phyloP scores from a whole-genome alignment of 345 rosid genomes.

The Pugionium cornutum region DNA sequence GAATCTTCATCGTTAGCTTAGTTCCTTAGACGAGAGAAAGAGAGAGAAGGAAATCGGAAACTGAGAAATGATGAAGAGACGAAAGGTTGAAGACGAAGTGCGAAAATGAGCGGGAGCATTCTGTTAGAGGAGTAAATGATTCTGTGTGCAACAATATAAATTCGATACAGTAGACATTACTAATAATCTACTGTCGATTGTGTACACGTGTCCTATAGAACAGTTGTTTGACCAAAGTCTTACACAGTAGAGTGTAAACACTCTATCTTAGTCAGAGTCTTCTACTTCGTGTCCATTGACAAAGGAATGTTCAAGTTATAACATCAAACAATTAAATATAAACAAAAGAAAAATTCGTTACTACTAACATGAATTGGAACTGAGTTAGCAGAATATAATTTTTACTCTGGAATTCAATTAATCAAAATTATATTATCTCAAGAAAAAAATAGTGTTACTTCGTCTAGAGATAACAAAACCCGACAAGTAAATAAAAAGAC shows the following conservation, averaged over 20 bases:
- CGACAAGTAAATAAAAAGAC: slow-evolving; percentile 17
- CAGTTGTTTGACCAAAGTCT: slow-evolving; percentile 24
- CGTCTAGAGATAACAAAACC: slow-evolving; percentile 22
- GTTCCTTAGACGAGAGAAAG: slow-evolving; percentile 22
- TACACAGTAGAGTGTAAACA: background rate
- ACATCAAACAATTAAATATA: too few relatives aligned
- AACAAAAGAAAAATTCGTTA: too few relatives aligned
- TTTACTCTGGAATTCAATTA: background rate
- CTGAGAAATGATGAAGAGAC: slow-evolving; percentile 17
- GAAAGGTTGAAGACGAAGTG: slow-evolving; percentile 40
- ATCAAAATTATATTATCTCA: slow-evolving; percentile 16
- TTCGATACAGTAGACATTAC: slow-evolving; percentile 4
- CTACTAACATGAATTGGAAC: too few relatives aligned
- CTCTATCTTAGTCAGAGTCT: too few relatives aligned
- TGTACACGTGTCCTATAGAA: slow-evolving; percentile 4
- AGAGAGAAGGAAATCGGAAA: slow-evolving; percentile 15
- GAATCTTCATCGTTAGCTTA: slow-evolving; percentile 21
- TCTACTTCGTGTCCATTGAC: too few relatives aligned
- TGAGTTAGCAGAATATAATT: background rate
- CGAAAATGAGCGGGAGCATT: slow-evolving; percentile 40
- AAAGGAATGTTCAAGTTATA: too few relatives aligned
- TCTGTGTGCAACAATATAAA: slow-evolving; percentile 22
- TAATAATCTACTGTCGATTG: background rate
- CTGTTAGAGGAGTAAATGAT: slow-evolving; percentile 35
- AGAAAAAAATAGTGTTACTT: slow-evolving; percentile 5